Percentiles rank a stretch among this genome's conserved stretches.
These are phyloP conservation scores for Cladosporium sp. DNA, from an alignment of 2,329 filamentous ascomycete species.

Conservation along the genomic window DNA sequence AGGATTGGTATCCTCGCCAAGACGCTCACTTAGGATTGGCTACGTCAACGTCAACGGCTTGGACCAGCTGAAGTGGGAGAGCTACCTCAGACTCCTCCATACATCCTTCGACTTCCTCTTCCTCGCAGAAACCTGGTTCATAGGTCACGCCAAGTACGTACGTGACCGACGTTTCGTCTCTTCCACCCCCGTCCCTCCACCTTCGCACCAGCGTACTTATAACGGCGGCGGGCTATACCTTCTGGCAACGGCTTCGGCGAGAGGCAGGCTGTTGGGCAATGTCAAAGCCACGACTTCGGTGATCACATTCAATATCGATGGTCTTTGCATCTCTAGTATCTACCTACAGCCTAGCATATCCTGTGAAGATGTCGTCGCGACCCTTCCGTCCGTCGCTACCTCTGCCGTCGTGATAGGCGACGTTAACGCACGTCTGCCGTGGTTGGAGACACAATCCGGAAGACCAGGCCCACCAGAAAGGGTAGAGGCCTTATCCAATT, in stretches of 20 bases:
- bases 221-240: background rate
- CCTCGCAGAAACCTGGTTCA: background rate
- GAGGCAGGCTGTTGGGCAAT: background rate
- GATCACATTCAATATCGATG: background rate
- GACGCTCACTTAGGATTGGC: background rate
- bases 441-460: background rate
- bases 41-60: background rate
- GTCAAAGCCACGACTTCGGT: background rate
- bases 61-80: background rate
- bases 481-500: background rate
- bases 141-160: background rate
- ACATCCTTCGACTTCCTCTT: background rate
- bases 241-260: background rate
- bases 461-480: background rate
- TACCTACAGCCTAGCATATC: conserved; percentile 1
- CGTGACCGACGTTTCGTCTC: background rate
- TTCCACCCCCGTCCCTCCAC: background rate
- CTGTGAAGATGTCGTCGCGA: background rate
- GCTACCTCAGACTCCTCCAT: background rate
- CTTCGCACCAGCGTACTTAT: background rate
- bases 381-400: background rate
- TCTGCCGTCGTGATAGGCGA: background rate
- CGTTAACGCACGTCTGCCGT: background rate
- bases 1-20: background rate
- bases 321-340: background rate